phyloP scores from a whole-genome alignment of 768 basidiomycete genomes.

The Boletus sp. region DNA sequence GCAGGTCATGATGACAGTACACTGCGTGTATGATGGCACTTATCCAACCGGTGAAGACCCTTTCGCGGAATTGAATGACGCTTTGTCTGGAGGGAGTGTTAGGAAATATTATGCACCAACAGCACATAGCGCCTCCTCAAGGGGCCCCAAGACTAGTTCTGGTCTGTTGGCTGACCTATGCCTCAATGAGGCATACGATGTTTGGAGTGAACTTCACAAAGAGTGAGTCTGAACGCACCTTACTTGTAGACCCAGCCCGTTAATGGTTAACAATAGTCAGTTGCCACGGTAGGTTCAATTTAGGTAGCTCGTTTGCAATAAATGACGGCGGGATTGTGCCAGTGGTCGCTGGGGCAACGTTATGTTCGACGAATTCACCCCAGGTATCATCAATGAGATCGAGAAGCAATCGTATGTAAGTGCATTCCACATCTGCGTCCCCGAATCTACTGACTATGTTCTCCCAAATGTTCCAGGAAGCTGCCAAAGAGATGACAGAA shows the following conservation, averaged over 20 bases:
- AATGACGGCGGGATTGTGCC: neutral
- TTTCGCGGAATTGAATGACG: neutral
- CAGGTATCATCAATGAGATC: slow-evolving; percentile 7
- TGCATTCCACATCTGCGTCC: neutral
- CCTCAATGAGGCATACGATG: slow-evolving; percentile 1
- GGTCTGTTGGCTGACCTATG: neutral
- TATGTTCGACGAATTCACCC: slow-evolving; percentile 15
- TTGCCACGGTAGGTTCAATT: slow-evolving; percentile 2
- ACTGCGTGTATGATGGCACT: slow-evolving; percentile 3
- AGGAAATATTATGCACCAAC: no score
- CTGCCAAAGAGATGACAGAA: neutral
- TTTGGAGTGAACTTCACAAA: neutral
- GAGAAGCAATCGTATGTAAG: neutral
- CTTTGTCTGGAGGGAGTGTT: no score
- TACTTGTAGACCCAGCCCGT: neutral
- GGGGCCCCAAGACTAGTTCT: neutral
- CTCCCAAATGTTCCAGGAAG: slow-evolving; percentile 1
- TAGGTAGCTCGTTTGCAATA: neutral
- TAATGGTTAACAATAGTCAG: slow-evolving; percentile 1
- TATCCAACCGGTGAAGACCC: neutral
- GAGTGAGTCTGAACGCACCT: neutral
- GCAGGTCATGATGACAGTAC: neutral
- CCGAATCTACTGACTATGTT: neutral
- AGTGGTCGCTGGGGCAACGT: slow-evolving; percentile 22
- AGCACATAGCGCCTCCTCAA: no score